Conservation (phyloP, 106 monocot species). For the Dendrobium nobile region DNA sequence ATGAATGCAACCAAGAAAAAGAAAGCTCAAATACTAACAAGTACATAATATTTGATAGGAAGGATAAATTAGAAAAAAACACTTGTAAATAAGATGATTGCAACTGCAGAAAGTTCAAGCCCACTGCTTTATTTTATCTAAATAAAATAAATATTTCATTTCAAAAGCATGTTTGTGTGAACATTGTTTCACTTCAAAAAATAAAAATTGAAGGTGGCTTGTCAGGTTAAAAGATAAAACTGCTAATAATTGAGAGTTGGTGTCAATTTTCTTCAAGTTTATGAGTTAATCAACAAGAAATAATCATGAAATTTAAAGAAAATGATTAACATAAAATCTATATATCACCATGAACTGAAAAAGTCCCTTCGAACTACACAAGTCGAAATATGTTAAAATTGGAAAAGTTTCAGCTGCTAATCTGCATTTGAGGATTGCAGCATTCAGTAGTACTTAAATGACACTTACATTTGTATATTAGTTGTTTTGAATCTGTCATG, state of each 20-base stretch:
- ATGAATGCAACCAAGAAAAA: not conserved
- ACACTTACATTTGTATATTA: too few species aligned
- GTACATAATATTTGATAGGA: not conserved
- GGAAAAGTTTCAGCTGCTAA: too few species aligned
- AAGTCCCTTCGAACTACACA: too few species aligned
- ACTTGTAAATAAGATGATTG: not conserved
- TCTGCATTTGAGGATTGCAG: too few species aligned
- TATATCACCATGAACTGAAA: too few species aligned
- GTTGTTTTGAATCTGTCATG: too few species aligned
- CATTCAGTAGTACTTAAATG: too few species aligned
- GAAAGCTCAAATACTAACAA: not conserved
- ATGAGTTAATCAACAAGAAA: not conserved
- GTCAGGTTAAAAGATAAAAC: not conserved
- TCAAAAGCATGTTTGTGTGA: not conserved
- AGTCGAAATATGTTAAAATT: too few species aligned
- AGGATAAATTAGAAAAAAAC: not conserved
- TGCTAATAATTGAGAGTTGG: not conserved
- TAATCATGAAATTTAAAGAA: too few species aligned
- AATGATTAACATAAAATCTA: too few species aligned
- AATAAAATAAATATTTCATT: not conserved
- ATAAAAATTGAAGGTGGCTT: not conserved
- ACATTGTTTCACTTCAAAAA: too few species aligned
- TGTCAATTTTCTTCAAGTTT: not conserved
- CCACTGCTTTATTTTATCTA: not conserved
- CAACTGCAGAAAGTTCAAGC: not conserved